Evolutionary conservation across 306 rosid genomes (phyloP).

Genomic region (Gillenia trifoliata): DNA sequence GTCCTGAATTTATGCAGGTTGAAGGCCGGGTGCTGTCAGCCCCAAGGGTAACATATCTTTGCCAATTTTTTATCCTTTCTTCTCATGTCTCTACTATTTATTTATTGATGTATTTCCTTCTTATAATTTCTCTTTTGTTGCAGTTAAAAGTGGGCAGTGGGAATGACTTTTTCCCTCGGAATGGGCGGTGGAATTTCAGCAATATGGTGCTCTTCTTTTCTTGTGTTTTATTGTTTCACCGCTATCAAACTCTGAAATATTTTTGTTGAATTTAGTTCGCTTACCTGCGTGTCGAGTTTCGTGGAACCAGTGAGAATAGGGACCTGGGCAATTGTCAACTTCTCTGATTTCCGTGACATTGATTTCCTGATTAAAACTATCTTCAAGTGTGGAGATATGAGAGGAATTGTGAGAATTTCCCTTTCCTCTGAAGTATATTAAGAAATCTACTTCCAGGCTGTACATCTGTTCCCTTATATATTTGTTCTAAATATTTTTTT

Average conservation of each 20-base stretch:
- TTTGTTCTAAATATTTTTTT: not conserved
- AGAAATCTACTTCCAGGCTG: not conserved
- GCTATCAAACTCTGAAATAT: not conserved
- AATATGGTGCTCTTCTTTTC: slow-evolving; percentile 42
- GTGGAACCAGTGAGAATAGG: slow-evolving; percentile 49
- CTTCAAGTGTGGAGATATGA: slow-evolving; percentile 42
- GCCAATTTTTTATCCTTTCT: not conserved
- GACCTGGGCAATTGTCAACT: slow-evolving; percentile 76
- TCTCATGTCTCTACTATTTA: not conserved
- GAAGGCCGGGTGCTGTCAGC: slow-evolving; percentile 86
- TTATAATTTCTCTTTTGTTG: too few relatives aligned
- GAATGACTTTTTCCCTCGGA: slow-evolving; percentile 74
- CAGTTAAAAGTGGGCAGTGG: slow-evolving; percentile 82
- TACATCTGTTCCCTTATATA: not conserved
- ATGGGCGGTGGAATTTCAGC: slow-evolving; percentile 91
- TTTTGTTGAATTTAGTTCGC: not conserved
- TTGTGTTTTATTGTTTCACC: not conserved
- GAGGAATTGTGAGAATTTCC: slow-evolving; percentile 67
- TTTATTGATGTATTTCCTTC: not conserved
- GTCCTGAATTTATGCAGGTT: slow-evolving; percentile 50
- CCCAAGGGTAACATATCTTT: slow-evolving; percentile 45
- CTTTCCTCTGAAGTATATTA: too few relatives aligned
- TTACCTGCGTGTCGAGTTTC: slow-evolving; percentile 41
- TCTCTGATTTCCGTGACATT: slow-evolving; percentile 61
- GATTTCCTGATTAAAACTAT: slow-evolving; percentile 38